Conservation (phyloP, 371 early-diverging fungal species). For the Mortierella polycephala region DNA sequence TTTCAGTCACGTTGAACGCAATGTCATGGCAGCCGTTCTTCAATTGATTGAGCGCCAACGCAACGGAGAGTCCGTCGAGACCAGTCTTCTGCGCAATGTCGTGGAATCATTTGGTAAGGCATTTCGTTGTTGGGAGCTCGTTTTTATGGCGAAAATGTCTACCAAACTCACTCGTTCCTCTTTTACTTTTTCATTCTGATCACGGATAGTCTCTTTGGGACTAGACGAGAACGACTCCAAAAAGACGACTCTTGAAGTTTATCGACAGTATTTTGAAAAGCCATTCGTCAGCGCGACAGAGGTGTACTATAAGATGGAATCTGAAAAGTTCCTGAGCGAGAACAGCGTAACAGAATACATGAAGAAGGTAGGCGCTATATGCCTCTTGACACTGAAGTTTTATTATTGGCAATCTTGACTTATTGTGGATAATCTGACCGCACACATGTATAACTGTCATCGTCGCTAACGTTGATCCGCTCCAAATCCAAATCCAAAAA, state of each 20-base stretch:
- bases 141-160: not conserved
- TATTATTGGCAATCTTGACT: too few species aligned
- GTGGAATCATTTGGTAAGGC: conserved; percentile 87
- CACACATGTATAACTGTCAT: too few species aligned
- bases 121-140: conserved; percentile 1
- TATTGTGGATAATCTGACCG: too few species aligned
- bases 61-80: conserved; percentile 90
- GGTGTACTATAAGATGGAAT: conserved; percentile 87
- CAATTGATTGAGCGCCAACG: conserved; percentile 87
- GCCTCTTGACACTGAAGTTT: not conserved
- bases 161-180: not conserved
- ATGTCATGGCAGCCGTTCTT: conserved; percentile 86
- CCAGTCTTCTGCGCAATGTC: conserved; percentile 86
- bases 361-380: conserved; percentile 72
- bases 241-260: conserved; percentile 86
- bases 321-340: conserved; percentile 85
- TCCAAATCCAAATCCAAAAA: not conserved
- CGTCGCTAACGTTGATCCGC: too few species aligned
- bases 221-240: conserved; percentile 84
- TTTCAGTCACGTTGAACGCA: conserved; percentile 80
- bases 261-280: conserved; percentile 83
- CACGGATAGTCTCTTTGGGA: conserved; percentile 78
- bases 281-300: conserved; percentile 85
- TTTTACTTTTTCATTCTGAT: not conserved
- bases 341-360: conserved; percentile 93